Evolutionary conservation across 164 flowering plant genomes (phyloP).

Genomic region (Nelumbo lutea): DNA sequence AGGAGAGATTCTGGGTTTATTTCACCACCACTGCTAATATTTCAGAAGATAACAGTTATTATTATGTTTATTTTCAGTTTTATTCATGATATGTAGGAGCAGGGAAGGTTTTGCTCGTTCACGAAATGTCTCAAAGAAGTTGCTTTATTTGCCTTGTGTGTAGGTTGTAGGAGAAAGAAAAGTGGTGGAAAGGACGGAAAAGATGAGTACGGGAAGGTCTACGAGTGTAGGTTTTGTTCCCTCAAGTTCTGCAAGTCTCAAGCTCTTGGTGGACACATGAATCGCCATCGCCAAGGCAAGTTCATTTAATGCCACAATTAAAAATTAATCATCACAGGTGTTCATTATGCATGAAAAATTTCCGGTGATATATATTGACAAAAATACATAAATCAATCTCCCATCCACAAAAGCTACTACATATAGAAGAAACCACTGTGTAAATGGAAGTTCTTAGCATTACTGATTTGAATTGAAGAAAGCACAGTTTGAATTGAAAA

Average conservation of each 20-base stretch:
- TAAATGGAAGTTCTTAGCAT: background rate
- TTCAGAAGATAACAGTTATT: too few species aligned
- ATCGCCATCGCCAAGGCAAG: slow-evolving; percentile 99
- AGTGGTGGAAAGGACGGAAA: slow-evolving; percentile 53
- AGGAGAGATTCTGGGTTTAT: background rate
- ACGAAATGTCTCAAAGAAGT: slow-evolving; percentile 30
- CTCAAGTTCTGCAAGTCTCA: slow-evolving; percentile 99
- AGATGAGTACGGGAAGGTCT: slow-evolving; percentile 80
- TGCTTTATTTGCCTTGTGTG: slow-evolving; percentile 29
- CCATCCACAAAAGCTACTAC: background rate
- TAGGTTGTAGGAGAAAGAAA: slow-evolving; percentile 64
- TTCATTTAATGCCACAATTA: background rate
- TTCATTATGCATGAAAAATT: background rate
- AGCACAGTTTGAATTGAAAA: background rate
- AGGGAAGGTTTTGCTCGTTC: background rate
- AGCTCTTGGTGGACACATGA: slow-evolving; percentile 99
- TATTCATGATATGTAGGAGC: background rate
- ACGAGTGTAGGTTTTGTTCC: slow-evolving; percentile 97
- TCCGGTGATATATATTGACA: background rate
- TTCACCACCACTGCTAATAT: too few species aligned
- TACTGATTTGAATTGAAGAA: background rate
- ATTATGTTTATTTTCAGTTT: too few species aligned
- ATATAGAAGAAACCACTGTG: background rate
- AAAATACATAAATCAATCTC: background rate
- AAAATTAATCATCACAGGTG: background rate